These are phyloP conservation scores for Persicaria maculosa DNA, from an alignment of 148 eudicot species.

Conservation along the genomic window DNA sequence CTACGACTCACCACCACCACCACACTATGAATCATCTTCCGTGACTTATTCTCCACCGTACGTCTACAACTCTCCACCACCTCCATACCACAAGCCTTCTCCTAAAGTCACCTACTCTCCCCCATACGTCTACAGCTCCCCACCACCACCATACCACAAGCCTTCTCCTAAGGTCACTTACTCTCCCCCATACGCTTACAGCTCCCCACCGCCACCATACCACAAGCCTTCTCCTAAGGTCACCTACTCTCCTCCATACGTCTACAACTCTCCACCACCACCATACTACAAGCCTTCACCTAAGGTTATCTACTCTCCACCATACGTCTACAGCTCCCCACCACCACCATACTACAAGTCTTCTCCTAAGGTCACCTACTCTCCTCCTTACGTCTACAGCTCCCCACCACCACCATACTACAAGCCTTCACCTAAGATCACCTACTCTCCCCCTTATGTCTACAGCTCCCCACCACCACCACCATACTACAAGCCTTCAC, in stretches of 20 bases:
- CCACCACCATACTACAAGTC: background rate
- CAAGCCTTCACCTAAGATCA: background rate
- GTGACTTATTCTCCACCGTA: background rate
- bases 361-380: too few relatives aligned
- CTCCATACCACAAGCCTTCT: background rate
- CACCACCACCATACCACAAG: too few relatives aligned
- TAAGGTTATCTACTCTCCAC: background rate
- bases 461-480: background rate
- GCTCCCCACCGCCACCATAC: background rate
- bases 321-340: constrained; percentile 2
- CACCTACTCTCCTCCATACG: background rate
- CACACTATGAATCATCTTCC: background rate
- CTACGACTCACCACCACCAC: background rate
- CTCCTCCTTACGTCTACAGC: background rate
- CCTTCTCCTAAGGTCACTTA: too few relatives aligned
- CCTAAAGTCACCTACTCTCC: background rate
- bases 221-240: background rate
- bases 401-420: background rate
- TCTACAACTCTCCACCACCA: background rate
- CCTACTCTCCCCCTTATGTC: background rate
- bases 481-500: background rate
- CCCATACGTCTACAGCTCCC: too few relatives aligned
- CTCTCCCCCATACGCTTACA: background rate
- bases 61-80: background rate
- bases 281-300: constrained; percentile 1